phyloP scores from a whole-genome alignment of 2,329 filamentous ascomycete genomes.

The Hypoxylon sp. region DNA sequence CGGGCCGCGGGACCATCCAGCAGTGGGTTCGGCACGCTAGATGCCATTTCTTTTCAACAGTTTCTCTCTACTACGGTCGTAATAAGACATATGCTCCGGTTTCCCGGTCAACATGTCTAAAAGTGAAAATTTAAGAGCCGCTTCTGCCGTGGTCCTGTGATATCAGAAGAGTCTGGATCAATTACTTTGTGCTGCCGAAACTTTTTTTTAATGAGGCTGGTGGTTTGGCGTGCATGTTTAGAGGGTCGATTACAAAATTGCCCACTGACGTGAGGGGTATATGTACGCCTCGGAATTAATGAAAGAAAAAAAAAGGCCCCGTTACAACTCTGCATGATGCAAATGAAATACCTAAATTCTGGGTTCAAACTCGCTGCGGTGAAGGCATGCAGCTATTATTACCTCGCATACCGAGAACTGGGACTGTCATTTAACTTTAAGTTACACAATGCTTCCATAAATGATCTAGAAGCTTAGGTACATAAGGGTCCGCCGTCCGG shows the following conservation, averaged over 20 bases:
- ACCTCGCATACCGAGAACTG: constrained; percentile 18
- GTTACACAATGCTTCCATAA: constrained; percentile 43
- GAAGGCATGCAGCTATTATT: constrained; percentile 6
- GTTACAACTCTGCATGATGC: constrained; percentile 22
- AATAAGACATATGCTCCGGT: constrained; percentile 47
- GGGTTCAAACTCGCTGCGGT: constrained; percentile 1
- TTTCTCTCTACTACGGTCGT: constrained; percentile 27
- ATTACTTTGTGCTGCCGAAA: constrained; percentile 22
- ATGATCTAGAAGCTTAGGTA: constrained; percentile 48
- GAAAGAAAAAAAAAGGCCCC: constrained; percentile 8
- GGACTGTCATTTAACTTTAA: constrained; percentile 30
- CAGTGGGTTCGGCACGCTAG: constrained; percentile 27
- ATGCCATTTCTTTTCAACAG: constrained; percentile 29
- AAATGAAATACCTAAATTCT: constrained; percentile 7
- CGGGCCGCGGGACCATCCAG: constrained; percentile 41
- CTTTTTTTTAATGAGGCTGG: constrained; percentile 10
- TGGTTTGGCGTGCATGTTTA: constrained; percentile 7
- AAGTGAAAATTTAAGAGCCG: constrained; percentile 32
- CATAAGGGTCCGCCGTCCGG: constrained; percentile 14
- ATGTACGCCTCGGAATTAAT: constrained; percentile 17
- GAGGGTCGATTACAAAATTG: constrained; percentile 10
- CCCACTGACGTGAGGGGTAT: constrained; percentile 15
- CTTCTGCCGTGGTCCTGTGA: constrained; percentile 18
- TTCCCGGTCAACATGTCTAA: constrained; percentile 40
- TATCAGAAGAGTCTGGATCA: constrained; percentile 25